Base-by-base conservation (phyloP, 2,329 filamentous ascomycete species). In the Trichothecium sympodiale region DNA sequence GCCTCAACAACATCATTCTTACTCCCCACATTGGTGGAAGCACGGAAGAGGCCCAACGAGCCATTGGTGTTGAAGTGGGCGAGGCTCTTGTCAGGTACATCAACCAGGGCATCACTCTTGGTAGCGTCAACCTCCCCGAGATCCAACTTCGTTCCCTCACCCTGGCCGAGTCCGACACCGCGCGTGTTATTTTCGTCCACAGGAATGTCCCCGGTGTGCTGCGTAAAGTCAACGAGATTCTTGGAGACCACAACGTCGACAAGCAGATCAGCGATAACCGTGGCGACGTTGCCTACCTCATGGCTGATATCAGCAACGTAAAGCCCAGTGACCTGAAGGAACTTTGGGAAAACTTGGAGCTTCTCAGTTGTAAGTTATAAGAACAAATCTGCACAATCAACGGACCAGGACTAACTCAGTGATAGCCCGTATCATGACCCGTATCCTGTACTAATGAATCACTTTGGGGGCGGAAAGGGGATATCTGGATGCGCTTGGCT, bases 221-320 rank as follows among this genome's bases (percentile, higher is more conserved):
- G 58, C 77, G 87, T 53, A 85, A 81, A 65, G 91, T 98, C 46
- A 98, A 98, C 68, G 84, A 91, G 52, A 86, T 96, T 43, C 72
- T 98, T 33, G 84, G 83, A 30, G 80, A 93, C 52, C 88, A 98
- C 68, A 98, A 98, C 59, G 88, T 98, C 48, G 89, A 95, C 65
- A 96, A 96, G 71, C 91, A 98, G 64, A 96, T 93, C 67, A 91
- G 85, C 34, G 91, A 96, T 59, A 94, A 83, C 62, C 82, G 81
- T 65, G 89, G 87, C 47, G 89, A 96, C 56, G 80, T 91, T 45
- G 91, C 91, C 15, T 98, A 98, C 57, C 69, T 98, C 43, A 95
- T 98, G 88, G 91, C 91, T 7, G 91, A 98, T 64, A 83, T 98
- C 50, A 94, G 86, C 63, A 77, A 83, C 43, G 86, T 96, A 48